Evolutionary conservation across 352 stramenopile species (phyloP).

Genomic region (Stephanocyclus meneghinianus): DNA sequence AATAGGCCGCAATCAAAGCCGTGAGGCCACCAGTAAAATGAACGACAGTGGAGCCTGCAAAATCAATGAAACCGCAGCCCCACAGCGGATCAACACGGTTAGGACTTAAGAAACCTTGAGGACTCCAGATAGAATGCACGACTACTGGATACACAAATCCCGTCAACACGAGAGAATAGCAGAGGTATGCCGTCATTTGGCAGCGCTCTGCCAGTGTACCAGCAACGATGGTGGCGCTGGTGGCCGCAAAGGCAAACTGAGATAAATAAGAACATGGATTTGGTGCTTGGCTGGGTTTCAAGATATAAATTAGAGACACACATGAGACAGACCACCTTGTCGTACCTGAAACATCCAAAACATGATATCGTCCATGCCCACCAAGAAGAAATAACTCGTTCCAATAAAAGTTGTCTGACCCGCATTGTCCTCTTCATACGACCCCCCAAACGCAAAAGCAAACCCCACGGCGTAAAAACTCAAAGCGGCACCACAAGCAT

Average conservation of each 20-base stretch:
- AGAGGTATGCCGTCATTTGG: constrained; percentile 76
- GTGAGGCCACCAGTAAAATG: constrained; percentile 83
- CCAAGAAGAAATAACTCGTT: constrained; percentile 62
- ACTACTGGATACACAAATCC: constrained; percentile 79
- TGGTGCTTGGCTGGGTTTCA: constrained; percentile 72
- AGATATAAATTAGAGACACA: constrained; percentile 80
- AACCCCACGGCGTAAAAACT: constrained; percentile 81
- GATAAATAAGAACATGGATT: constrained; percentile 69
- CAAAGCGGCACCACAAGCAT: constrained; percentile 79
- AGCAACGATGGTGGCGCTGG: constrained; percentile 82
- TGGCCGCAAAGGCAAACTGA: constrained; percentile 83
- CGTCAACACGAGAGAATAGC: constrained; percentile 78
- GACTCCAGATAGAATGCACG: constrained; percentile 52
- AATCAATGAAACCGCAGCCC: constrained; percentile 80
- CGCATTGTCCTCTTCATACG: constrained; percentile 7
- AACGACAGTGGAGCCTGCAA: constrained; percentile 79
- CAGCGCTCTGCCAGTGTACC: constrained; percentile 74
- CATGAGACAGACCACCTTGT: no score
- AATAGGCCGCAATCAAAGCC: constrained; percentile 73
- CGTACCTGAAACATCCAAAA: constrained; percentile 72
- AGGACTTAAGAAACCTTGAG: constrained; percentile 62
- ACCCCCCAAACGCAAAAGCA: constrained; percentile 79
- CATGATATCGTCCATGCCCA: constrained; percentile 32
- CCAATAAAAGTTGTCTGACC: constrained; percentile 78
- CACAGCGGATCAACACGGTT: constrained; percentile 51